Evolutionary conservation across 1,284 basidiomycete species (phyloP), one percentile per base, ranked within the genome.

Genomic region (Puccinia novopanici): DNA sequence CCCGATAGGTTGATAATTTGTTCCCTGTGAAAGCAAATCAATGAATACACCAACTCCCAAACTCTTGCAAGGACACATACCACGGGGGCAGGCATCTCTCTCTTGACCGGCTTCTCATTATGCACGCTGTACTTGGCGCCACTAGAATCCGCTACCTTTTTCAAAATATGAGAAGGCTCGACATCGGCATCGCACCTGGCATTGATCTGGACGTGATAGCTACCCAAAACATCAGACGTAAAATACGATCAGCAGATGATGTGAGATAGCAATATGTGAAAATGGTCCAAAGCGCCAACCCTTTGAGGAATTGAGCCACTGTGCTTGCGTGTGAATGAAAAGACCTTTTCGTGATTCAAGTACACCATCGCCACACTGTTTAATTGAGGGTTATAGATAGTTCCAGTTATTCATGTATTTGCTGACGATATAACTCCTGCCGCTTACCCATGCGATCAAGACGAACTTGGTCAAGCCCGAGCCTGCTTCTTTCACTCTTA

Each of bases 131-230:
- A 99, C 85, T 91, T 95, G 0, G 94, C 91, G n/a, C 96, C 96
- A 6, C 93, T 94, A 17, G 94, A 92, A 54, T 93, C 92, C 86
- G 92, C 92, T 34, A 99, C 91, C 67, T 92, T 91, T 81, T 91
- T 91, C 90, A 94, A 92, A 86, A 98, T 93, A 68, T 92, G 86
- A 0, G 88, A 87, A 0, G 93, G 91, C 0, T 90, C 87, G 24
- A 98, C 92, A 86, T 98, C 95, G 81, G 89, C 89, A 87, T 98
- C 95, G 82, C 93, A 93, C 75, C 96, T 90, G 10, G 96, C 96
- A 84, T 90, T 94, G 86, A 98, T 91, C 72, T 93, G 92, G 81
- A 99, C 91, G 85, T 98, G 96, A 0, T 92, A 89, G 48, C 84
- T 84, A 75, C 30, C 2, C 19, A 52, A 52, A 27, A 24, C 15